A percentile compares a stretch with the other conserved stretches of the same genome.
Conservation (phyloP, 164 flowering plant genomes). For the Protea cynaroides region DNA sequence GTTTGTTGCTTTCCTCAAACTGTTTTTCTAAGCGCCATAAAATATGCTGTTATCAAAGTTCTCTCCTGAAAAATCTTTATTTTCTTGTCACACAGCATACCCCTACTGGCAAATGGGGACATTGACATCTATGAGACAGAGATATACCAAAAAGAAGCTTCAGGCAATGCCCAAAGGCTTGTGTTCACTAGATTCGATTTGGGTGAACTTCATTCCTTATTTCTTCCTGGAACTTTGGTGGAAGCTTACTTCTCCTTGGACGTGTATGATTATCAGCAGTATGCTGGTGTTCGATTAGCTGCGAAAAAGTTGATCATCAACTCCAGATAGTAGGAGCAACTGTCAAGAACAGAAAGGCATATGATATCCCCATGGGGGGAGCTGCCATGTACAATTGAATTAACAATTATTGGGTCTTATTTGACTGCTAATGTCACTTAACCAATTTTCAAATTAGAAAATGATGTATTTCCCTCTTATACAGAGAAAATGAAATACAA, state of each 20-base stretch:
- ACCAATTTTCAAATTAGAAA: no score
- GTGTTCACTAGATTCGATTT: constrained; percentile 50
- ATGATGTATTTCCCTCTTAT: no score
- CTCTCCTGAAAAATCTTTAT: neutral
- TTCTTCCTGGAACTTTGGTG: constrained; percentile 45
- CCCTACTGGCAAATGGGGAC: constrained; percentile 45
- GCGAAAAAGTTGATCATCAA: constrained; percentile 38
- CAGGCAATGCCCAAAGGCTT: constrained; percentile 41
- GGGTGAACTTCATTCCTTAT: constrained; percentile 49
- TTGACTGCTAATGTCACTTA: no score
- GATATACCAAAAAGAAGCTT: constrained; percentile 57
- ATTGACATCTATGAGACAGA: constrained; percentile 44
- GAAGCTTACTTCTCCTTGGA: constrained; percentile 70
- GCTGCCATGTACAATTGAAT: neutral
- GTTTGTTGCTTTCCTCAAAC: no score
- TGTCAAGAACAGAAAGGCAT: neutral
- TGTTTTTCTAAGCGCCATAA: neutral
- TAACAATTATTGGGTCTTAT: no score
- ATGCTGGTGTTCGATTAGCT: constrained; percentile 59
- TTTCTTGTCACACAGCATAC: constrained; percentile 45
- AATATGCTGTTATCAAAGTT: neutral
- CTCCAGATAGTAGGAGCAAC: constrained; percentile 4
- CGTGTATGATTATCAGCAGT: constrained; percentile 66
- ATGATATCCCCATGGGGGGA: no score
- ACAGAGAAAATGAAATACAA: no score